Percentiles rank a stretch among this genome's conserved stretches.
phyloP scores from a whole-genome alignment of 2,329 filamentous ascomycete genomes.

The Pleomassaria siparia region DNA sequence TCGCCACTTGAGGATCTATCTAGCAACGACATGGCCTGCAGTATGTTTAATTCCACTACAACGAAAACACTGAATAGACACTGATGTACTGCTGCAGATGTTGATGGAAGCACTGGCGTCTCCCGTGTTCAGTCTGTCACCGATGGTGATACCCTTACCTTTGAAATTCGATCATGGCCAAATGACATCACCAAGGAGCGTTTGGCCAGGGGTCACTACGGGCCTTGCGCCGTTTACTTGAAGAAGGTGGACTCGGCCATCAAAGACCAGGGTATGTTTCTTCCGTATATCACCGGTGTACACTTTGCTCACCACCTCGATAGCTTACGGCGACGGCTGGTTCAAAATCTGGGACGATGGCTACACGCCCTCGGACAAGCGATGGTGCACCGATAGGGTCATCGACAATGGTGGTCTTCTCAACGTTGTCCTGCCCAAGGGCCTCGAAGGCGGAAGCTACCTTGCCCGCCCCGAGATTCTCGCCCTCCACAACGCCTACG shows the following conservation, averaged over 20 bases:
- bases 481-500: slow-evolving; percentile 64
- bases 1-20: slow-evolving; percentile 60
- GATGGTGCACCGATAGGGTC: slow-evolving; percentile 73
- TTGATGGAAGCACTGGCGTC: slow-evolving; percentile 52
- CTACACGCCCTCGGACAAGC: slow-evolving; percentile 56
- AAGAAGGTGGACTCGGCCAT: slow-evolving; percentile 65
- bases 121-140: slow-evolving; percentile 49
- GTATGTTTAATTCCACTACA: slow-evolving; percentile 48
- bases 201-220: slow-evolving; percentile 64
- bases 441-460: slow-evolving; percentile 66
- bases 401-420: slow-evolving; percentile 66
- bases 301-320: slow-evolving; percentile 5
- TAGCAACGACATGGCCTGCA: slow-evolving; percentile 70
- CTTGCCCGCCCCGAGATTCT: slow-evolving; percentile 71
- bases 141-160: slow-evolving; percentile 61
- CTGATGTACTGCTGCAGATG: slow-evolving; percentile 40
- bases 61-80: neutral
- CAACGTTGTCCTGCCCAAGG: slow-evolving; percentile 62
- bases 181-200: slow-evolving; percentile 56
- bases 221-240: slow-evolving; percentile 73
- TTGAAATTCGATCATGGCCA: slow-evolving; percentile 66
- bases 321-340: slow-evolving; percentile 64
- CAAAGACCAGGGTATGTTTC: slow-evolving; percentile 46
- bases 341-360: slow-evolving; percentile 76
- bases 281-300: neutral